Base-by-base conservation (phyloP, 2,329 filamentous ascomycete species). In the Botryotinia calthae region DNA sequence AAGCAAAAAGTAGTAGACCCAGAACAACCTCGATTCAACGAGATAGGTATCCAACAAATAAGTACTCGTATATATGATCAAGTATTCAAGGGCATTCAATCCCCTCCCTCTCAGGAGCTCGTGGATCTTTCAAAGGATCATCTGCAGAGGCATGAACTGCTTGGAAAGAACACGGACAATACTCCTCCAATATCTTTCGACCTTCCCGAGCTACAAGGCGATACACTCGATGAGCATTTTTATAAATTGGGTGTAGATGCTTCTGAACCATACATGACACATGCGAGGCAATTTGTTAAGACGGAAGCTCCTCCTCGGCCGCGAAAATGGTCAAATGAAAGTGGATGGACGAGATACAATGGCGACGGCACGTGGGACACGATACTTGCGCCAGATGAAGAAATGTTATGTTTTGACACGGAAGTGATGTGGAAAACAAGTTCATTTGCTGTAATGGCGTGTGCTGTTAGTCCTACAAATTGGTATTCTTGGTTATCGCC, bases 401-500 rank as follows among this genome's bases (percentile, higher is more conserved):
- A 88, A 5, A 91, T 95, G 86, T 85, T 98, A 71, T 95, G 92
- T 54, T 99, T 99, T 78, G 96, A 99, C 82, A 97, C 95, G 1
- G 96, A 99, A 82, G 95, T 98, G 64, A 91, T 99, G 91, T 99
- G 91, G 88, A 97, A 97, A 81, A 90, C 96, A 80, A 95, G 91
- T 76, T 91, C 92, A 0, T 99, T 94, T 82, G 94, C 97, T 0
- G 94, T 97, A 73, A 98, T 99, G 94, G 96, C 97, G 34, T 98
- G 95, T 81, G 96, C 97, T 22, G 93, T 91, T 28, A 94, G 94
- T 77, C 91, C 93, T 0, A 95, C 90, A 4, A 91, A 94, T 44
- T 99, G 97, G 97, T 99, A 99, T 83, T 93, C 91, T 0, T 99
- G 96, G 96, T 82, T 99, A 70, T 99, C 96, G 20, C 96, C 96